Conservation (phyloP, 805 yeast species). For the Saitoella complicata region DNA sequence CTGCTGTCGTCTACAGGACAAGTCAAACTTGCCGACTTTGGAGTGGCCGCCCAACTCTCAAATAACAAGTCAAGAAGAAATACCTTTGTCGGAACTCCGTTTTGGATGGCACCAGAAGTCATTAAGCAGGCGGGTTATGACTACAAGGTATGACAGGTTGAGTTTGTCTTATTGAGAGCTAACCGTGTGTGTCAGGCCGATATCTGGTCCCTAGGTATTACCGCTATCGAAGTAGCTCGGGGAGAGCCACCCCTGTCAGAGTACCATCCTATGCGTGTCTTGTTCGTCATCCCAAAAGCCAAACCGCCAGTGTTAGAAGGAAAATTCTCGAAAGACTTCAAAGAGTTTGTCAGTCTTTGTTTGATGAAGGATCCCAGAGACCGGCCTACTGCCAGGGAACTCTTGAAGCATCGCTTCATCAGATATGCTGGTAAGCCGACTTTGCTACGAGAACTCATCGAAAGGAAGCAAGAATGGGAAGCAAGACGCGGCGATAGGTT, state of each 20-base stretch:
- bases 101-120: conserved; percentile 99
- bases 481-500: conserved; percentile 19
- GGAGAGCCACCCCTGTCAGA: conserved; percentile 72
- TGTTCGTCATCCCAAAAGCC: conserved; percentile 50
- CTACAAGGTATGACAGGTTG: conserved; percentile 27
- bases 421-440: conserved; percentile 11
- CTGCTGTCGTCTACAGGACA: conserved; percentile 51
- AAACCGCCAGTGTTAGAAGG: conserved; percentile 44
- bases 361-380: conserved; percentile 45
- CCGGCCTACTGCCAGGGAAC: conserved; percentile 44
- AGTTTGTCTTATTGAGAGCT: too few relatives aligned
- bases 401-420: conserved; percentile 42
- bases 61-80: conserved; percentile 32
- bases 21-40: conserved; percentile 82
- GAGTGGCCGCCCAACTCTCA: conserved; percentile 73
- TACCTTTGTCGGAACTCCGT: conserved; percentile 90
- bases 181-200: conserved; percentile 34
- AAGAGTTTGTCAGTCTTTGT: conserved; percentile 47
- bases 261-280: conserved; percentile 59
- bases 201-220: conserved; percentile 92
- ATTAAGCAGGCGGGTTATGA: conserved; percentile 54
- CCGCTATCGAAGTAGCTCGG: conserved; percentile 66
- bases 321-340: conserved; percentile 26
- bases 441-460: neutral
- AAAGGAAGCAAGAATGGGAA: conserved; percentile 31